These are phyloP conservation scores for Amauroascus verrucosus DNA, from an alignment of 2,329 filamentous ascomycete species.

Conservation along the genomic window DNA sequence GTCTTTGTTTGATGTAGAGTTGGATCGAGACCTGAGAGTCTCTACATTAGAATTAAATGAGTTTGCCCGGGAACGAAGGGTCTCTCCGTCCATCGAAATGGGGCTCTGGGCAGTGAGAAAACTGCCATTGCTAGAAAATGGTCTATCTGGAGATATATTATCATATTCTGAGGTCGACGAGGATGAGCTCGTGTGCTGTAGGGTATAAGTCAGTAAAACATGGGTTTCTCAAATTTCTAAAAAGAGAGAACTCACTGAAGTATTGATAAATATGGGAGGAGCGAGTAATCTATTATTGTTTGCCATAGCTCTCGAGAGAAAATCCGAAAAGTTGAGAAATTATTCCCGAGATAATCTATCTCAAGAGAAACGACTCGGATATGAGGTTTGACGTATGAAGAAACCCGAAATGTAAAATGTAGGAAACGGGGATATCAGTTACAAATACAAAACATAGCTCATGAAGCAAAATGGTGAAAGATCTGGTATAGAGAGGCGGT, in stretches of 20 bases:
- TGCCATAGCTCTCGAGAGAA: conserved; percentile 13
- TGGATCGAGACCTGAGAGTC: conserved; percentile 27
- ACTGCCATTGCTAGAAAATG: conserved; percentile 15
- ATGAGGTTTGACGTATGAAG: background rate
- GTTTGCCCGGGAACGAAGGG: conserved; percentile 35
- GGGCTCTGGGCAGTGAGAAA: conserved; percentile 17
- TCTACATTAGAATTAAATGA: conserved; percentile 32
- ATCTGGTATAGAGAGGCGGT: background rate
- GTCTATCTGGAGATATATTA: conserved; percentile 12
- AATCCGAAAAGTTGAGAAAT: background rate
- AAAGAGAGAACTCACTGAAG: conserved; percentile 12
- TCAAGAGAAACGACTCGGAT: background rate
- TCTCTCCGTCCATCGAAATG: conserved; percentile 32
- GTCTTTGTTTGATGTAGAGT: conserved; percentile 23
- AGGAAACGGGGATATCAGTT: background rate
- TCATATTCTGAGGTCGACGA: conserved; percentile 11
- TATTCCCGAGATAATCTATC: background rate
- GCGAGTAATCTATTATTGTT: conserved; percentile 16
- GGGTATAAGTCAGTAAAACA: background rate
- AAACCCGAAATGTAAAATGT: background rate
- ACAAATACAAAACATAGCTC: background rate
- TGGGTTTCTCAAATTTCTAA: background rate
- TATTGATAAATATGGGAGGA: conserved; percentile 16
- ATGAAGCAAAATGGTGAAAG: background rate
- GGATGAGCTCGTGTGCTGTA: conserved; percentile 12